Conservation (phyloP, 176 grass and related monocot species). For the Chloris gayana region DNA sequence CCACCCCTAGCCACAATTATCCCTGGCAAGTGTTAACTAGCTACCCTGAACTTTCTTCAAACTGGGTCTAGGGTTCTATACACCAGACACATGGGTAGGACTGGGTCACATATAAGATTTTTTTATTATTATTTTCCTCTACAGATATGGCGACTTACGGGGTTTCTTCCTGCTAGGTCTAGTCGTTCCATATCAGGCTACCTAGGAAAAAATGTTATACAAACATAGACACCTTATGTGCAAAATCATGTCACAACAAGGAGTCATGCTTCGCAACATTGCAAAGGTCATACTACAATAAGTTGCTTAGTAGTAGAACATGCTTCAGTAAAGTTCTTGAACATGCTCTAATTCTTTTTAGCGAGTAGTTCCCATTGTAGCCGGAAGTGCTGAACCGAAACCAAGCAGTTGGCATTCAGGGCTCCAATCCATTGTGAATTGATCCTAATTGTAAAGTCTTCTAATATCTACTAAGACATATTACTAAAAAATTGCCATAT, state of each 20-base stretch:
- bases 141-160: no score
- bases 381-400: not conserved
- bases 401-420: no score
- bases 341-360: not conserved
- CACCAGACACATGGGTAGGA: not conserved
- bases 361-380: not conserved
- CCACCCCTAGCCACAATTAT: not conserved
- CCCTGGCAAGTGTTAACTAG: not conserved
- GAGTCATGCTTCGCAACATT: not conserved
- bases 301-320: not conserved
- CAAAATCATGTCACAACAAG: not conserved
- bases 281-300: no score
- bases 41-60: not conserved
- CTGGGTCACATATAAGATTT: not conserved
- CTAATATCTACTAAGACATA: constrained; percentile 1
- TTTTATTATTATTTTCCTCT: not conserved
- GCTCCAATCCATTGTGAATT: not conserved
- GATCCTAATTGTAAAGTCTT: not conserved
- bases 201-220: no score
- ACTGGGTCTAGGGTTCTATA: not conserved
- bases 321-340: not conserved
- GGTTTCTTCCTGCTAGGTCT: no score
- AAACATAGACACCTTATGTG: not conserved
- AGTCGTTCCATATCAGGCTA: no score
- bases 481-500: not conserved